Evolutionary conservation across 73 alveolate species (phyloP).

Genomic region (Symbiodinium natans): DNA sequence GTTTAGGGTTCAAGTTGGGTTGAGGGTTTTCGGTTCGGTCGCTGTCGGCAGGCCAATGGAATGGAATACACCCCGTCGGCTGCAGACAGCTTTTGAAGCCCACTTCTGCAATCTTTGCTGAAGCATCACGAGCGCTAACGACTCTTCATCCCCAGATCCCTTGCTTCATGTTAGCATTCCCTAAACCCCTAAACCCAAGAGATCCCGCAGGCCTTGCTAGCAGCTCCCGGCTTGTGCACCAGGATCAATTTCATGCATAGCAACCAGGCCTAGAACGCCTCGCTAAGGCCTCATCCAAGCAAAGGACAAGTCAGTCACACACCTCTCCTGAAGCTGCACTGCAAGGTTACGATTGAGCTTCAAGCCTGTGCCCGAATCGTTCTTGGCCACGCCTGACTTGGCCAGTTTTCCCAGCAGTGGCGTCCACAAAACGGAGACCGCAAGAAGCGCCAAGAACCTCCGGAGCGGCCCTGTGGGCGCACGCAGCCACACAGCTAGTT

Average conservation of each 20-base stretch:
- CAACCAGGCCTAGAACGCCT: neutral
- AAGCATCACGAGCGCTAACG: neutral
- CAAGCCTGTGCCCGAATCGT: neutral
- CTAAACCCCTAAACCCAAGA: neutral
- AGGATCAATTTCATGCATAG: neutral
- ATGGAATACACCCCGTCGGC: neutral
- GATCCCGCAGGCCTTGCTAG: neutral
- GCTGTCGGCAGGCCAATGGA: neutral
- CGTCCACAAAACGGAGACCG: neutral
- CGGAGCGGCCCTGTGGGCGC: neutral
- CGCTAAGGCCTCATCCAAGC: neutral
- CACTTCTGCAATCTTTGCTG: neutral
- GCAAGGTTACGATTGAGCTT: neutral
- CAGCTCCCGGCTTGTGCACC: neutral
- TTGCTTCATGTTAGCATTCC: neutral
- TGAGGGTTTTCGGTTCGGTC: neutral
- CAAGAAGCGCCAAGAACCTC: neutral
- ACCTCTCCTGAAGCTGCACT: neutral
- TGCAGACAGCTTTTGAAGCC: neutral
- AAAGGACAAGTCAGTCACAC: neutral
- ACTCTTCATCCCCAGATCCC: neutral
- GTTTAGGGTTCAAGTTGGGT: neutral
- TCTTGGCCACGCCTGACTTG: slow-evolving; percentile 2
- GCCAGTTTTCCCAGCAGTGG: neutral
- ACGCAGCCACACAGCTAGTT: neutral